A percentile compares a stretch with the other conserved stretches of the same genome.
Conservation (phyloP, 2,329 filamentous ascomycete species). For the Verticillium longisporum region DNA sequence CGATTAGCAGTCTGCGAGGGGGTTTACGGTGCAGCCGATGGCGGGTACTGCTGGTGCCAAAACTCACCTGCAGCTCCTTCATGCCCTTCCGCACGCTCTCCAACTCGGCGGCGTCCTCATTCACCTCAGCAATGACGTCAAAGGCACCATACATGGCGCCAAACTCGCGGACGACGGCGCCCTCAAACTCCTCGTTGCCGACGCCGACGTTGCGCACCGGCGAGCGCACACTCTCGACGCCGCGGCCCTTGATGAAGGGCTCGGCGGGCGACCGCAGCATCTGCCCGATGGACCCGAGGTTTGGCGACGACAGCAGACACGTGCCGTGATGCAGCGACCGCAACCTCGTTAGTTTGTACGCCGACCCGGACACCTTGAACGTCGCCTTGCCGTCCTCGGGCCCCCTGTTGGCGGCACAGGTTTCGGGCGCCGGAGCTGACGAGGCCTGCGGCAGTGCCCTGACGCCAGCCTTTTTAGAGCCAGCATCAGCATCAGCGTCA, state of each 20-base stretch:
- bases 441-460: too few species aligned
- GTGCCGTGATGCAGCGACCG: constrained; percentile 91
- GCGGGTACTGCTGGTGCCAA: too few species aligned
- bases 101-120: constrained; percentile 37
- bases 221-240: constrained; percentile 87
- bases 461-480: too few species aligned
- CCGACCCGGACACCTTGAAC: constrained; percentile 86
- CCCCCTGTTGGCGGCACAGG: not conserved
- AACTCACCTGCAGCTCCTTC: constrained; percentile 51
- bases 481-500: not conserved
- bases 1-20: too few species aligned
- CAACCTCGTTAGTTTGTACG: constrained; percentile 81
- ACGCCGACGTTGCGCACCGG: constrained; percentile 73
- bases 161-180: constrained; percentile 60
- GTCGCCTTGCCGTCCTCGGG: constrained; percentile 17
- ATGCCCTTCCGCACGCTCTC: constrained; percentile 53
- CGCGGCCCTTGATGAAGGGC: constrained; percentile 69
- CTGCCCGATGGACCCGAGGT: constrained; percentile 60
- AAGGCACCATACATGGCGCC: constrained; percentile 52
- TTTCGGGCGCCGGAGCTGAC: constrained; percentile 3
- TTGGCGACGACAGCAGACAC: constrained; percentile 71
- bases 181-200: constrained; percentile 35
- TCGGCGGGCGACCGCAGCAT: constrained; percentile 75
- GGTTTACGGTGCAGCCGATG: too few species aligned
- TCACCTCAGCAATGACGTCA: constrained; percentile 32